A percentile compares a stretch with the other conserved stretches of the same genome.
These are phyloP conservation scores for Avena sativa DNA, from an alignment of 176 grass and related monocot species.

Conservation along the genomic window DNA sequence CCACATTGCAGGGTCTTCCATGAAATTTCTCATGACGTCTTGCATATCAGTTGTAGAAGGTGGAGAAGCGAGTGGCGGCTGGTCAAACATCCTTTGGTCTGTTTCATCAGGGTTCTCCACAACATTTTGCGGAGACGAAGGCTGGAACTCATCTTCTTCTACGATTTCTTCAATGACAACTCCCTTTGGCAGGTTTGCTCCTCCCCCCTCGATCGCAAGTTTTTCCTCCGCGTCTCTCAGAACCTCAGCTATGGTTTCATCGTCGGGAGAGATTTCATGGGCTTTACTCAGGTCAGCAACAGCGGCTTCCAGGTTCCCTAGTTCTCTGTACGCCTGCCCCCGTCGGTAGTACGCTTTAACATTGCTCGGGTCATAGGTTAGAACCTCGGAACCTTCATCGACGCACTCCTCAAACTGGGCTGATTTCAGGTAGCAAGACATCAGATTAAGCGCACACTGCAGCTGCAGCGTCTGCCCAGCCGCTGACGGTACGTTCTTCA, in stretches of 20 bases:
- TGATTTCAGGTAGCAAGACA: slow-evolving; percentile 92
- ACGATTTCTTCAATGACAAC: slow-evolving; percentile 84
- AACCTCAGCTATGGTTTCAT: slow-evolving; percentile 91
- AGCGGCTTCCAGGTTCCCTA: slow-evolving; percentile 80
- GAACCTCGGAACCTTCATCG: slow-evolving; percentile 80
- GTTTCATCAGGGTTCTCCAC: slow-evolving; percentile 17
- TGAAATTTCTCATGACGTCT: slow-evolving; percentile 66
- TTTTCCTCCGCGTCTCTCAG: slow-evolving; percentile 56
- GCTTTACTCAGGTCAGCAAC: slow-evolving; percentile 78
- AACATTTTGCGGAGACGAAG: slow-evolving; percentile 37
- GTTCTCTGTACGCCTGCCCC: slow-evolving; percentile 84
- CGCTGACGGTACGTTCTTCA: slow-evolving; percentile 55
- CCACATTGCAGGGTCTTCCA: slow-evolving; percentile 85
- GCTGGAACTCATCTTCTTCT: slow-evolving; percentile 42
- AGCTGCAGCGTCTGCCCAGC: slow-evolving; percentile 55
- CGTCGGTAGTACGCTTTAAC: slow-evolving; percentile 92
- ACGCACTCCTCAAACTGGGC: slow-evolving; percentile 76
- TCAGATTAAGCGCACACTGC: slow-evolving; percentile 89
- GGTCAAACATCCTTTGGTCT: slow-evolving; percentile 34
- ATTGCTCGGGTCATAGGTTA: slow-evolving; percentile 65
- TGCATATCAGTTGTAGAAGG: slow-evolving; percentile 63
- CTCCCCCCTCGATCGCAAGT: slow-evolving; percentile 23
- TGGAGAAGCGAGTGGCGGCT: slow-evolving; percentile 48
- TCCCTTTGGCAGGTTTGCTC: slow-evolving; percentile 41
- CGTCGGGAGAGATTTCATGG: slow-evolving; percentile 73